Conservation (phyloP, 192 early-diverging fungal species). For the Backusella tarrabulga region DNA sequence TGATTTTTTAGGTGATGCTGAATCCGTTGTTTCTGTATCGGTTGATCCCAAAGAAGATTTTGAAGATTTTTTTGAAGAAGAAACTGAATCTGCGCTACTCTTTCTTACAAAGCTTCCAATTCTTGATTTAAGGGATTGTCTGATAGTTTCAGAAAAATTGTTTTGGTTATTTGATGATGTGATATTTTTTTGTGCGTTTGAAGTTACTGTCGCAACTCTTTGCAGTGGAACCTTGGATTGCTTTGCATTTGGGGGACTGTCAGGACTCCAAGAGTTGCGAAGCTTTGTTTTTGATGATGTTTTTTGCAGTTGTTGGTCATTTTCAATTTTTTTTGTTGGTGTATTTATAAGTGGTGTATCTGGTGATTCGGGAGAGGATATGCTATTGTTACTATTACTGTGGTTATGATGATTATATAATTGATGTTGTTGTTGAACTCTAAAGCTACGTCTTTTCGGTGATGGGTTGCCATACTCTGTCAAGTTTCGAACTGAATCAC, state of each 20-base stretch:
- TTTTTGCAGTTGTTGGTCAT: background rate
- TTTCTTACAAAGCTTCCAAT: slow-evolving; percentile 3
- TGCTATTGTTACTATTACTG: background rate
- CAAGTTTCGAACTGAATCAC: slow-evolving; percentile 23
- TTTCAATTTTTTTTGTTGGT: background rate
- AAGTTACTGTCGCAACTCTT: background rate
- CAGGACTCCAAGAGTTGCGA: background rate
- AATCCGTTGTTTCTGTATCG: slow-evolving; percentile 17
- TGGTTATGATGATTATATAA: slow-evolving; percentile 6
- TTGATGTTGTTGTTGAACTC: slow-evolving; percentile 3
- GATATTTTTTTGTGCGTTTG: background rate
- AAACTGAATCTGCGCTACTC: background rate
- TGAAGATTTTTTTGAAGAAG: background rate
- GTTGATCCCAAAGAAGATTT: slow-evolving; percentile 2
- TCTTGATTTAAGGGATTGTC: background rate
- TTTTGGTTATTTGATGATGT: background rate
- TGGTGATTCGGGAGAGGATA: background rate
- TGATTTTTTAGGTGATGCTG: slow-evolving; percentile 36
- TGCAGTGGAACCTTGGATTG: background rate
- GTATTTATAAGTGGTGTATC: background rate
- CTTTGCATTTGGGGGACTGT: background rate
- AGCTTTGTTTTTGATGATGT: background rate
- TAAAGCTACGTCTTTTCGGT: slow-evolving; percentile 11
- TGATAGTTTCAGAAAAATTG: background rate
- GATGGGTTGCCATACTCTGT: slow-evolving; percentile 30